These are phyloP conservation scores for Ceratobasidium sp. DNA, from an alignment of 1,284 basidiomycete species.

Conservation along the genomic window DNA sequence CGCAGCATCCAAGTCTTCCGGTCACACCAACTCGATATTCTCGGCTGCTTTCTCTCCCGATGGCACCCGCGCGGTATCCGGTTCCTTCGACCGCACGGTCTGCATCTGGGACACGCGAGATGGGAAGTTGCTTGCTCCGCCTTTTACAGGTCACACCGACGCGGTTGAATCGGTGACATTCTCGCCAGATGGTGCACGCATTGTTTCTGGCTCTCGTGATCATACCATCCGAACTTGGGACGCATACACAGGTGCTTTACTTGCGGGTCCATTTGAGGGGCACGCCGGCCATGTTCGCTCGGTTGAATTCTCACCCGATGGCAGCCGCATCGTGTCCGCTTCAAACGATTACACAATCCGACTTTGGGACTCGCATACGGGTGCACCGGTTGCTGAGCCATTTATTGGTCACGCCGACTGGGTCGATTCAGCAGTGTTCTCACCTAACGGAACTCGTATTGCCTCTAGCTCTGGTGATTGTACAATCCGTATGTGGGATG, in stretches of 20 bases:
- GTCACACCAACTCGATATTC: slow-evolving; percentile 16
- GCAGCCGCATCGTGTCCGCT: slow-evolving; percentile 7
- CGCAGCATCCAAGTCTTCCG: neutral
- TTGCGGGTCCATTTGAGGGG: neutral
- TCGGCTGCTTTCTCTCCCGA: slow-evolving; percentile 26
- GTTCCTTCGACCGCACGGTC: slow-evolving; percentile 6
- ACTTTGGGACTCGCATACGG: slow-evolving; percentile 12
- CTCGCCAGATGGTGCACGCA: slow-evolving; percentile 35
- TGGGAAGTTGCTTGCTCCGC: neutral
- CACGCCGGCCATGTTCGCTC: neutral
- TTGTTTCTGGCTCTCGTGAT: slow-evolving; percentile 36
- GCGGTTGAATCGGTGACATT: slow-evolving; percentile 24
- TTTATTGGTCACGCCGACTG: slow-evolving; percentile 29
- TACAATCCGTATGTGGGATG: slow-evolving; percentile 25
- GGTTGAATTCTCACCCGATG: slow-evolving; percentile 23
- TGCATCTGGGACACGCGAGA: slow-evolving; percentile 26
- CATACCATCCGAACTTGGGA: slow-evolving; percentile 36
- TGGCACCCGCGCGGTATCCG: slow-evolving; percentile 13
- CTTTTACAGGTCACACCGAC: slow-evolving; percentile 6
- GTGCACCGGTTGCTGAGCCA: slow-evolving; percentile 1
- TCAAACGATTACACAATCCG: slow-evolving; percentile 9
- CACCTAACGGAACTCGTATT: slow-evolving; percentile 20
- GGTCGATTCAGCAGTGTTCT: slow-evolving; percentile 12
- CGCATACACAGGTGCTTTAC: slow-evolving; percentile 1
- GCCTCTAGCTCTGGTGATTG: slow-evolving; percentile 21